phyloP scores from a whole-genome alignment of 2,329 filamentous ascomycete species.

The Beauveria sp. region DNA sequence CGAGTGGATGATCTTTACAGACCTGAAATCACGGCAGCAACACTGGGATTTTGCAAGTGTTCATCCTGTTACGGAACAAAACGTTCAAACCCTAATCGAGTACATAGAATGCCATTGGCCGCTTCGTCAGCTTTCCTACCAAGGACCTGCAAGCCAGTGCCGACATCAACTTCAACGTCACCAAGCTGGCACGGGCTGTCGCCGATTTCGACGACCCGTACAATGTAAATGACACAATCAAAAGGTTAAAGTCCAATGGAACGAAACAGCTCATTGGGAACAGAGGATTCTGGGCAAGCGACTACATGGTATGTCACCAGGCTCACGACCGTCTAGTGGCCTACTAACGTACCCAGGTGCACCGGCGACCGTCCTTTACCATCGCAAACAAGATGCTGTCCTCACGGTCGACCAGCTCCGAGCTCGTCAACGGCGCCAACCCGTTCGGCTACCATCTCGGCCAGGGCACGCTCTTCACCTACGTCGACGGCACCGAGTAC shows the following conservation, averaged over 20 bases:
- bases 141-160: constrained; percentile 17
- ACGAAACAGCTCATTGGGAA: constrained; percentile 17
- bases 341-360: constrained; percentile 6
- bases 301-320: constrained; percentile 16
- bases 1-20: constrained; percentile 19
- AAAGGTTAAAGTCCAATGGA: constrained; percentile 16
- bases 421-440: constrained; percentile 18
- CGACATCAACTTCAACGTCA: constrained; percentile 19
- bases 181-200: constrained; percentile 15
- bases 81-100: not conserved
- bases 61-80: not conserved
- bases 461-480: constrained; percentile 18
- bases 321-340: no score
- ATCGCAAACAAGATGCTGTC: constrained; percentile 18
- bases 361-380: constrained; percentile 13
- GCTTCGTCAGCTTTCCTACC: constrained; percentile 18
- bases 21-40: constrained; percentile 12
- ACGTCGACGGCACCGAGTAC: constrained; percentile 19
- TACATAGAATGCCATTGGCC: constrained; percentile 17
- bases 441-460: constrained; percentile 18
- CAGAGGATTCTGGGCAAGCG: constrained; percentile 18
- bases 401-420: constrained; percentile 15
- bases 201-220: constrained; percentile 15
- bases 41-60: constrained; percentile 18
- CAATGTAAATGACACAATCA: constrained; percentile 13